Evolutionary conservation across 2,329 filamentous ascomycete genomes (phyloP), one percentile per base, ranked within the genome.

Genomic region (Fusarium denticulatum): DNA sequence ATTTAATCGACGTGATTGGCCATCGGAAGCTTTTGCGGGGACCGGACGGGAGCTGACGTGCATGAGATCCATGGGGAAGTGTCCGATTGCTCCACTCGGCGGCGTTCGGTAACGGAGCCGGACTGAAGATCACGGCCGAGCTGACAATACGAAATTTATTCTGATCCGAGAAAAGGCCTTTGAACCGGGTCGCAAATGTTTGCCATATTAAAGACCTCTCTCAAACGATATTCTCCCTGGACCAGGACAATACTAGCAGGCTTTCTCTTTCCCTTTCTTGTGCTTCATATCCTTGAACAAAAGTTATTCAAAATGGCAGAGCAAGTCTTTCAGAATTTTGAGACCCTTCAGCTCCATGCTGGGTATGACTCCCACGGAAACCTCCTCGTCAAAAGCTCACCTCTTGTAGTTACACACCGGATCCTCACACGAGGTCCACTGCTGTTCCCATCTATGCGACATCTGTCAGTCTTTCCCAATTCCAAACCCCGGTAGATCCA

Each of bases 361-460:
- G 94, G 94, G 91, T 94, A 89, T 78, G 86, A 80, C 9, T 55
- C 24, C 28, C 12, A 0, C 26, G 42, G n/a, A 22, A 28, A 10
- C 14, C 20, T 34, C 20, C 18, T 45, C 47, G n/a, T 24, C 37
- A 12, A 72, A 72, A 46, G 70, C 74, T 72, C 64, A 69, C 66
- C 18, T 49, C 7, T 42, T 28, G n/a, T 14, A 61, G 34, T 6
- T 53, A 50, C 50, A 26, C 59, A 43, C 39, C 56, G 28, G 96
- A 98, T 81, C 85, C 93, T 34, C 82, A 91, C 5, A 97, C 96
- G 70, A 95, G 97, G 68, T 89, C 96, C 32, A 91, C 96, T 78
- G 96, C 95, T 50, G 95, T 98, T 14, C 96, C 96, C 60, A 98
- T 99, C 81, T 98, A 98, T 82, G 95, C 96, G 18, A 95, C 95